These are phyloP conservation scores for Piedraia hortae DNA, from an alignment of 2,329 filamentous ascomycete genomes.

Conservation along the genomic window DNA sequence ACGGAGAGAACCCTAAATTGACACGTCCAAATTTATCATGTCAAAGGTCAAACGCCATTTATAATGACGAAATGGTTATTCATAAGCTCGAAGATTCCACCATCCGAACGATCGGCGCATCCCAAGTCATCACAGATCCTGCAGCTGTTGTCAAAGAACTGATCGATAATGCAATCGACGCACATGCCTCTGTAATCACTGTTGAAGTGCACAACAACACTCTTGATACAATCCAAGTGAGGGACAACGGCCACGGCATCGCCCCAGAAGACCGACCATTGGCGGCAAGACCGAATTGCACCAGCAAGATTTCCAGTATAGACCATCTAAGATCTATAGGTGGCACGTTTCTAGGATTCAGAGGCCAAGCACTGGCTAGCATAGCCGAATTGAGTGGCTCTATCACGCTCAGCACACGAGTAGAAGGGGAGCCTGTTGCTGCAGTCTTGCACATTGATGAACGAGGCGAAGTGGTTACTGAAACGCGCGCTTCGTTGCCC, in stretches of 20 bases:
- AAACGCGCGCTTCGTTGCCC: conserved; percentile 24
- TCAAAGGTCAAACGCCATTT: no score
- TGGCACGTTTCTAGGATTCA: conserved; percentile 40
- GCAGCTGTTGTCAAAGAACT: conserved; percentile 44
- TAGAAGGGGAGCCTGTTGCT: conserved; percentile 31
- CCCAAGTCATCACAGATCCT: conserved; percentile 31
- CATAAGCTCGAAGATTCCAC: conserved; percentile 16
- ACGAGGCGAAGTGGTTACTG: conserved; percentile 17
- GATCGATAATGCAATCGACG: conserved; percentile 51
- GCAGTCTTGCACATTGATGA: conserved; percentile 23
- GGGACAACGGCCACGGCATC: conserved; percentile 51
- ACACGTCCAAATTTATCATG: no score
- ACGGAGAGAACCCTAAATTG: no score
- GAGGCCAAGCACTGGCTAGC: conserved; percentile 45
- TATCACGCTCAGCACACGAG: conserved; percentile 35
- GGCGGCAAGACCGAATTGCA: conserved; percentile 39
- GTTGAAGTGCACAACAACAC: conserved; percentile 37
- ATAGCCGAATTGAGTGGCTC: conserved; percentile 29
- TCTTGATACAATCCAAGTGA: conserved; percentile 39
- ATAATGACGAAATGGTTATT: conserved; percentile 15
- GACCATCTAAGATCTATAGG: conserved; percentile 31
- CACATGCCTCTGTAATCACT: conserved; percentile 36
- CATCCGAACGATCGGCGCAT: conserved; percentile 30
- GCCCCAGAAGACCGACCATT: conserved; percentile 29
- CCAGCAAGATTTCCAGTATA: conserved; percentile 42